Conservation (phyloP, 805 yeast genomes). For the Saturnispora gosingensis region DNA sequence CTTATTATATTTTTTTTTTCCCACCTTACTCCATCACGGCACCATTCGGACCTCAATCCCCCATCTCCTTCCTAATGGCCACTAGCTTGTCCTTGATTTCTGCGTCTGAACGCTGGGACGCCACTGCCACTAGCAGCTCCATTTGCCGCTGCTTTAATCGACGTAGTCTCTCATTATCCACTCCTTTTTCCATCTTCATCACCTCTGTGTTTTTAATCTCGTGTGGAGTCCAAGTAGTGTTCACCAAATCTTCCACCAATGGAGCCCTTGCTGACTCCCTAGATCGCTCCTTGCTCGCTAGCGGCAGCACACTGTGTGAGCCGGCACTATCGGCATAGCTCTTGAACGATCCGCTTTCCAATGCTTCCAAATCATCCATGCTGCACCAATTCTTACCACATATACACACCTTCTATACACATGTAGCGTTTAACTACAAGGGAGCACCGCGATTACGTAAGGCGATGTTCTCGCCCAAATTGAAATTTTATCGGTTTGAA, state of each 20-base stretch:
- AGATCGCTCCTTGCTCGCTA: neutral
- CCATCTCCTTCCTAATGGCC: conserved; percentile 1
- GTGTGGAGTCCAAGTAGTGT: conserved; percentile 3
- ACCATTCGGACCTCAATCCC: neutral
- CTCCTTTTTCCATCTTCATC: neutral
- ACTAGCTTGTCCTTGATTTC: neutral
- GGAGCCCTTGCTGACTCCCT: neutral
- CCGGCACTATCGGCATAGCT: neutral
- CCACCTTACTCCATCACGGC: neutral
- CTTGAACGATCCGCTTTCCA: conserved; percentile 5
- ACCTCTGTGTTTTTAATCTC: neutral
- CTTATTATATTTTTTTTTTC: neutral
- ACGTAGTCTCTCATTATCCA: neutral
- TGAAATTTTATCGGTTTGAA: too few species aligned
- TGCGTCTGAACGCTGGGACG: conserved; percentile 1
- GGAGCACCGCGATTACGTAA: neutral
- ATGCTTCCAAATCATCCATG: conserved; percentile 5
- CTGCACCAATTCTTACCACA: neutral
- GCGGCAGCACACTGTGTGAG: neutral
- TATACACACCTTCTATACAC: neutral
- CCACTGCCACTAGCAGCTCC: conserved; percentile 5
- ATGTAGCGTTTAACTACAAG: neutral
- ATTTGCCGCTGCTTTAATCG: conserved; percentile 3
- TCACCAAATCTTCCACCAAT: neutral
- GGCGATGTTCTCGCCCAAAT: too few species aligned